These are phyloP conservation scores for Pilobolus umbonatus DNA, from an alignment of 192 early-diverging fungal genomes.

Conservation along the genomic window DNA sequence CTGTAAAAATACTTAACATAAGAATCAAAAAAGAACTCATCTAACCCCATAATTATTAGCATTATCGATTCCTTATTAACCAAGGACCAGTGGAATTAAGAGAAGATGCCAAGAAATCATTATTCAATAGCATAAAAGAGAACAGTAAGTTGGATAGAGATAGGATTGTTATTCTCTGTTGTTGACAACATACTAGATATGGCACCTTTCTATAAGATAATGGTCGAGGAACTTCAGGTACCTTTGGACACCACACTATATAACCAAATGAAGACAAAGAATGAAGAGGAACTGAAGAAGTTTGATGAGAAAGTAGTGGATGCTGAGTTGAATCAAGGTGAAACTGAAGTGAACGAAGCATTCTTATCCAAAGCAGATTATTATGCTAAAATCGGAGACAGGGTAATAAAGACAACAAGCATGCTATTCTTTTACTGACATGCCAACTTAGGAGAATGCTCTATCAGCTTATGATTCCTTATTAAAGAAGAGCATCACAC, in stretches of 20 bases:
- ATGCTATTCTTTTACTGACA: not conserved
- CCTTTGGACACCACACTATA: constrained; percentile 51
- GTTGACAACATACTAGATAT: constrained; percentile 55
- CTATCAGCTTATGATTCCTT: constrained; percentile 76
- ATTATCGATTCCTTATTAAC: constrained; percentile 73
- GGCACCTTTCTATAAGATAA: constrained; percentile 73
- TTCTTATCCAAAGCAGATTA: constrained; percentile 88
- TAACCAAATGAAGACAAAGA: constrained; percentile 55
- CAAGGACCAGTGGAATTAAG: constrained; percentile 68
- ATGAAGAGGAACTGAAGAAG: constrained; percentile 68
- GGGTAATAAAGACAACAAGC: constrained; percentile 51
- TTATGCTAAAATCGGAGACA: constrained; percentile 90
- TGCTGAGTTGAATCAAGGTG: constrained; percentile 90
- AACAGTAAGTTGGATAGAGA: constrained; percentile 66
- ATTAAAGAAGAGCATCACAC: constrained; percentile 82
- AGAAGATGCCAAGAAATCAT: constrained; percentile 61
- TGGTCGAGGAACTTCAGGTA: constrained; percentile 60
- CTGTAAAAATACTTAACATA: constrained; percentile 31
- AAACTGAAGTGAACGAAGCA: constrained; percentile 84
- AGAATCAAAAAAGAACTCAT: not conserved
- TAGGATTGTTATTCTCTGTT: not conserved
- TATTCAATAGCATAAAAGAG: constrained; percentile 72
- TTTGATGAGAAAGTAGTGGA: constrained; percentile 85
- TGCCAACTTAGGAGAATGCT: constrained; percentile 72
- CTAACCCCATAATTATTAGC: constrained; percentile 24